Evolutionary conservation across 768 basidiomycete genomes (phyloP).

Genomic region (Filobasidium wieringae): DNA sequence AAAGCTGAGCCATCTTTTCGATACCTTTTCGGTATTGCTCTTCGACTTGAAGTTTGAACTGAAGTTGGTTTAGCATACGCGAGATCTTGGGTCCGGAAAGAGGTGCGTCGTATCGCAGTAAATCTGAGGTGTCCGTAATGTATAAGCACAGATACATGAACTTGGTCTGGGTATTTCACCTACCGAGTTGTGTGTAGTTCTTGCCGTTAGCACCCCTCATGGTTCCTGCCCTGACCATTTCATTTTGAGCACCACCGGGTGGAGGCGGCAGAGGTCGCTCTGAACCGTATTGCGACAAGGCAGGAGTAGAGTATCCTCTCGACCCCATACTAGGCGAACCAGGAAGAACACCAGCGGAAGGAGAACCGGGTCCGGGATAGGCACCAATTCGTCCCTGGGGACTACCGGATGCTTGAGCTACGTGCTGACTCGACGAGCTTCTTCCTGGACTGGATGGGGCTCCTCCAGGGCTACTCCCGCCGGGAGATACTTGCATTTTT

Average conservation of each 20-base stretch:
- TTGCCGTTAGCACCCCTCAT: slow-evolving; percentile 16
- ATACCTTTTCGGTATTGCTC: slow-evolving; percentile 96
- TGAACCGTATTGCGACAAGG: neutral
- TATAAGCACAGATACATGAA: neutral
- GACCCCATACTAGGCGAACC: neutral
- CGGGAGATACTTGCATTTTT: slow-evolving; percentile 27
- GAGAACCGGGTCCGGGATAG: neutral
- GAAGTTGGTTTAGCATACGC: slow-evolving; percentile 93
- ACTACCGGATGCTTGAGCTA: neutral
- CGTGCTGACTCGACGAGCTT: neutral
- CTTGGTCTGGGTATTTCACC: slow-evolving; percentile 2
- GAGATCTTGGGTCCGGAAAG: slow-evolving; percentile 93
- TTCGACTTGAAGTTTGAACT: slow-evolving; percentile 98
- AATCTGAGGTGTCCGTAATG: slow-evolving; percentile 45
- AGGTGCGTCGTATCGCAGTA: slow-evolving; percentile 95
- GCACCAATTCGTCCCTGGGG: neutral
- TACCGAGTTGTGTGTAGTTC: slow-evolving; percentile 36
- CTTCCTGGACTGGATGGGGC: neutral
- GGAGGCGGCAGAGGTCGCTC: slow-evolving; percentile 11
- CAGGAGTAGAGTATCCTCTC: slow-evolving; percentile 8
- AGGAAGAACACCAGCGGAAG: neutral
- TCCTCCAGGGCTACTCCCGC: neutral
- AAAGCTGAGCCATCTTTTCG: slow-evolving; percentile 96
- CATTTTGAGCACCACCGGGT: slow-evolving; percentile 17
- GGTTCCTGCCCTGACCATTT: neutral